Evolutionary conservation across 2,329 filamentous ascomycete species (phyloP).

Genomic region (Ciborinia camelliae): DNA sequence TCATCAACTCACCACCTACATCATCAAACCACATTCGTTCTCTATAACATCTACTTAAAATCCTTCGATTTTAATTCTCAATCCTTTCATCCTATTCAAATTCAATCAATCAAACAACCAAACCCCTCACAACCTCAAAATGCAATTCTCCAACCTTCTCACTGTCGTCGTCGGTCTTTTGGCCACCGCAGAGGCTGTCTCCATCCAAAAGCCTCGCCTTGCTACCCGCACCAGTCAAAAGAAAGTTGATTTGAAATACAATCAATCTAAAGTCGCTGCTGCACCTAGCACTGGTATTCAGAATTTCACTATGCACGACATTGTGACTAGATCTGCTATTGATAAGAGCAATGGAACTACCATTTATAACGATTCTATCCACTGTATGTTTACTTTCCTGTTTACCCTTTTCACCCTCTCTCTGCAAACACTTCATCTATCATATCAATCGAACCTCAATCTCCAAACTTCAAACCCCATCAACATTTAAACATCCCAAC

Average conservation of each 20-base stretch:
- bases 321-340: conserved; percentile 12
- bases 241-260: neutral
- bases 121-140: neutral
- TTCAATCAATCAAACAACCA: no score
- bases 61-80: neutral
- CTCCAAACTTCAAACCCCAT: conserved; percentile 17
- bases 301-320: neutral
- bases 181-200: conserved; percentile 16
- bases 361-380: conserved; percentile 18
- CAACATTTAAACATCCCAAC: neutral
- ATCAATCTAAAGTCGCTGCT: conserved; percentile 19
- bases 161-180: conserved; percentile 15
- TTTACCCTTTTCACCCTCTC: neutral
- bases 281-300: conserved; percentile 4
- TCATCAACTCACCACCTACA: neutral
- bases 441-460: conserved; percentile 23
- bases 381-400: conserved; percentile 15
- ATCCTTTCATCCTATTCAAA: neutral
- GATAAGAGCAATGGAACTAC: conserved; percentile 5
- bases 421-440: conserved; percentile 22
- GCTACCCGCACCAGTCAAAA: neutral
- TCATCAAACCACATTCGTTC: neutral
- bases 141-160: conserved; percentile 18
- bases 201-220: conserved; percentile 10
- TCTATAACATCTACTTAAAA: neutral